Evolutionary conservation across 1,284 basidiomycete species (phyloP), one percentile per base, ranked within the genome.

Genomic region (Amylostereum areolatum): DNA sequence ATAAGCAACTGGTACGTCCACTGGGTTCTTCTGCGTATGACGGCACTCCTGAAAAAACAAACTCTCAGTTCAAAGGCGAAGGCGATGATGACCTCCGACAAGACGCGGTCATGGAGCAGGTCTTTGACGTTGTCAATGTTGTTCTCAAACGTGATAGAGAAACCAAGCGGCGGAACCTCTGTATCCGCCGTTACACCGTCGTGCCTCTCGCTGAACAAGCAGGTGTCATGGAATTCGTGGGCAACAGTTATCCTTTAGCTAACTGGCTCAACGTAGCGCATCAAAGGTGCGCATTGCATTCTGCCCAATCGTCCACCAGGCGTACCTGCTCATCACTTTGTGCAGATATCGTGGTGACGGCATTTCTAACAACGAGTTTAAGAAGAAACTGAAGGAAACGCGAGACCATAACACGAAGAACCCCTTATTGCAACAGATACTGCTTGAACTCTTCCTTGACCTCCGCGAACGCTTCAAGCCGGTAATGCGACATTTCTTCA

Each of bases 41-140:
- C 27, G 5, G 6, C 18, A 24, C 31, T 34, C 12, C 18, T 18
- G 18, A 18, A 48, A 24, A 34, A 32, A 18, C 30, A 5, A 47
- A 45, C 33, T 30, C 24, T 3, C 55, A 97, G 92, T 97, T 95
- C 73, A 99, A 99, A 66, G 89, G 91, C 9, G 81, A 88, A 66
- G 85, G 85, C 3, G 79, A 85, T 18, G 94, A 97, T 57, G 96
- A 99, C 61, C 68, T 97, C 32, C 83, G 96, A 30, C 97, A 99
- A 67, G 96, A 99, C 63, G 95, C 96, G 1, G 92, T 99, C 43
- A 97, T 99, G 95, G 93, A 97, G 62, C 97, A 99, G 67, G 92
- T 97, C 2, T 99, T 99, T 61, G 83, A 85, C 31, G 75, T 98
- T 39, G 88, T 94, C 48, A 98, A 99, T 55, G 70, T 78, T 3